Conservation (phyloP, 1,284 basidiomycete species). For the Pascua sp. region DNA sequence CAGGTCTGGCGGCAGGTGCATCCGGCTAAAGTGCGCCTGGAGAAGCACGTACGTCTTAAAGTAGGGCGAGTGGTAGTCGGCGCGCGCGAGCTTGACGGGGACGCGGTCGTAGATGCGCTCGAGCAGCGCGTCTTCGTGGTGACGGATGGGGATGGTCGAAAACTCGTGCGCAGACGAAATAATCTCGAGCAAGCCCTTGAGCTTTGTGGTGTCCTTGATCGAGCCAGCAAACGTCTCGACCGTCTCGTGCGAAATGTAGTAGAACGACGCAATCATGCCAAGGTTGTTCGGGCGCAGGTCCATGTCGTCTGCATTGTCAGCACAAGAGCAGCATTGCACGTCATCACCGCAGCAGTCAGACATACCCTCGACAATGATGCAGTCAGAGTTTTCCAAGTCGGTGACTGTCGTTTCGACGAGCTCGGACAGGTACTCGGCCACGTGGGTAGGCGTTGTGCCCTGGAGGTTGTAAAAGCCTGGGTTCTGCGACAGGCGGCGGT, state of each 20-base stretch:
- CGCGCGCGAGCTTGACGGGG: slow-evolving; percentile 84
- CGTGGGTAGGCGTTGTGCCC: slow-evolving; percentile 85
- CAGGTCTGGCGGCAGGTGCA: slow-evolving; percentile 87
- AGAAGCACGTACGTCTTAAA: slow-evolving; percentile 98
- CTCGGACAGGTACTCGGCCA: slow-evolving; percentile 93
- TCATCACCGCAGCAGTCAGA: slow-evolving; percentile 8
- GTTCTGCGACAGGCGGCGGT: slow-evolving; percentile 92
- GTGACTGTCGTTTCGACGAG: slow-evolving; percentile 88
- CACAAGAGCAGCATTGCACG: neutral
- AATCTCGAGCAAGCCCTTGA: slow-evolving; percentile 94
- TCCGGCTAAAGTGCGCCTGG: slow-evolving; percentile 92
- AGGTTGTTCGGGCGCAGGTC: slow-evolving; percentile 85
- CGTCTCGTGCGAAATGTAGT: slow-evolving; percentile 74
- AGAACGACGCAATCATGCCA: slow-evolving; percentile 85
- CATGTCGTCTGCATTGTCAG: slow-evolving; percentile 68
- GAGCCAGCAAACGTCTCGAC: slow-evolving; percentile 96
- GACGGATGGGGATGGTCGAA: slow-evolving; percentile 87
- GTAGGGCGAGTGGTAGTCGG: slow-evolving; percentile 87
- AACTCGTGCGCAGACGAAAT: slow-evolving; percentile 95
- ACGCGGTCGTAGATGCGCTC: slow-evolving; percentile 93
- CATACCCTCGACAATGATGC: slow-evolving; percentile 79
- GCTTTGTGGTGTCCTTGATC: slow-evolving; percentile 92
- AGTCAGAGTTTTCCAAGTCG: slow-evolving; percentile 90
- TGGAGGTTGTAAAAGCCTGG: slow-evolving; percentile 83
- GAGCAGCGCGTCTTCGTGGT: slow-evolving; percentile 78